Base-by-base conservation (phyloP, 2,329 filamentous ascomycete genomes). In the Calonectria crousiana region DNA sequence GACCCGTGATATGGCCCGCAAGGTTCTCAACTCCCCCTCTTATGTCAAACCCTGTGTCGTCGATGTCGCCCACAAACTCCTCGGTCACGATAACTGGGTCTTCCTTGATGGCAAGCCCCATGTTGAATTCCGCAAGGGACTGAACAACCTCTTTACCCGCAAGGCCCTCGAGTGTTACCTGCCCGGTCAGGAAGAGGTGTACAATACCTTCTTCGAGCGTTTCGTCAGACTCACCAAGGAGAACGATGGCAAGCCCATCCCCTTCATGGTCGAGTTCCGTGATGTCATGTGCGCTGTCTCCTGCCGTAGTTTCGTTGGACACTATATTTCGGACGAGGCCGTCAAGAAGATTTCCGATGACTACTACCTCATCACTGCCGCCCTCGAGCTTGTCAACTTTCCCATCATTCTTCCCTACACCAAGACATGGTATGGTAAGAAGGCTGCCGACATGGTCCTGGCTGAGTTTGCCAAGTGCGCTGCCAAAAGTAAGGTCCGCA, bases 41-140 rank as follows among this genome's bases (percentile, higher is more conserved):
- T 98, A 93, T 82, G 95, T 98, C 84, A 98, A 98, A 88, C 97
- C 97, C 52, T 98, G 96, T 83, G 96, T 99, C 75, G 97, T 99
- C 77, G 96, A 98, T 84, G 92, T 93, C 74, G 97, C 97, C 26
- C 93, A 95, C 86, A 98, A 98, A 88, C 94, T 99, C 66, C 92
- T 99, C 67, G 95, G 97, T 74, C 91, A 93, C 75, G 93, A 94
- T 81, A 98, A 98, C 88, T 99, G 96, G 95, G 97, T 98, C 23
- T 98, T 98, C 87, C 89, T 99, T 78, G 96, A 98, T 83, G 97
- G 97, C 82, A 97, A 96, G 87, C 92, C 93, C 49, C 97, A 99
- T 82, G 95, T 98, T 79, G 97, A 98, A 82, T 99, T 97, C 87
- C 96, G 97, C 84, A 98, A 98, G 88, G 97, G 97, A 68, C 89